Evolutionary conservation across 805 yeast species (phyloP).

Genomic region (Hanseniaspora guilliermondii): DNA sequence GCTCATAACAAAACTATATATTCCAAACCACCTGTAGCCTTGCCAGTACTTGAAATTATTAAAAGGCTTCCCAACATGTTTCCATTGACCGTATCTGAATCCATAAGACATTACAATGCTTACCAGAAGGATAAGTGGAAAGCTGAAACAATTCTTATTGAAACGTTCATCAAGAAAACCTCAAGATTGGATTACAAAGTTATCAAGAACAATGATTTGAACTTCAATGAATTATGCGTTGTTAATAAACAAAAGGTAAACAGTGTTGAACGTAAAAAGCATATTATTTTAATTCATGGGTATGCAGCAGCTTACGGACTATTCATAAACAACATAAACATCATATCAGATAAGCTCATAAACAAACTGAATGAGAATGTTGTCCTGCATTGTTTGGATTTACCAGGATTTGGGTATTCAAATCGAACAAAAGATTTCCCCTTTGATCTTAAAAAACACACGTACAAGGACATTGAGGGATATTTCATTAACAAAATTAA

Average conservation of each 20-base stretch:
- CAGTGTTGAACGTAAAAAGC: slow-evolving; percentile 22
- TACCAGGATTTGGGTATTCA: slow-evolving; percentile 83
- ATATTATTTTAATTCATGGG: slow-evolving; percentile 76
- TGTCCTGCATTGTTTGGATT: slow-evolving; percentile 75
- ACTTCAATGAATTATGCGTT: slow-evolving; percentile 59
- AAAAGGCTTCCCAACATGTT: slow-evolving; percentile 36
- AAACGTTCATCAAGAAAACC: slow-evolving; percentile 35
- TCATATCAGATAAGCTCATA: slow-evolving; percentile 26
- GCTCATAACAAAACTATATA: slow-evolving; percentile 20
- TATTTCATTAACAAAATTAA: background rate
- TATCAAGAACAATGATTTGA: slow-evolving; percentile 20
- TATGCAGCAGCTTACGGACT: slow-evolving; percentile 91
- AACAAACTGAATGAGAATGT: slow-evolving; percentile 38
- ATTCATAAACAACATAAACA: slow-evolving; percentile 61
- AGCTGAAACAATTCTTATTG: slow-evolving; percentile 20
- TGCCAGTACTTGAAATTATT: slow-evolving; percentile 42
- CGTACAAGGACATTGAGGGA: slow-evolving; percentile 6
- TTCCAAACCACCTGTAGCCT: slow-evolving; percentile 56
- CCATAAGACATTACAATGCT: slow-evolving; percentile 30
- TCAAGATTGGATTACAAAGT: slow-evolving; percentile 32
- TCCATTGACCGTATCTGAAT: slow-evolving; percentile 43
- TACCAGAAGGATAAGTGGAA: slow-evolving; percentile 31
- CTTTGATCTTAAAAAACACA: slow-evolving; percentile 23
- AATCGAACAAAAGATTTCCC: slow-evolving; percentile 58
- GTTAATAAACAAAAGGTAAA: slow-evolving; percentile 34